Conservation (phyloP, 2,329 filamentous ascomycete genomes). For the Colletotrichum incanum region DNA sequence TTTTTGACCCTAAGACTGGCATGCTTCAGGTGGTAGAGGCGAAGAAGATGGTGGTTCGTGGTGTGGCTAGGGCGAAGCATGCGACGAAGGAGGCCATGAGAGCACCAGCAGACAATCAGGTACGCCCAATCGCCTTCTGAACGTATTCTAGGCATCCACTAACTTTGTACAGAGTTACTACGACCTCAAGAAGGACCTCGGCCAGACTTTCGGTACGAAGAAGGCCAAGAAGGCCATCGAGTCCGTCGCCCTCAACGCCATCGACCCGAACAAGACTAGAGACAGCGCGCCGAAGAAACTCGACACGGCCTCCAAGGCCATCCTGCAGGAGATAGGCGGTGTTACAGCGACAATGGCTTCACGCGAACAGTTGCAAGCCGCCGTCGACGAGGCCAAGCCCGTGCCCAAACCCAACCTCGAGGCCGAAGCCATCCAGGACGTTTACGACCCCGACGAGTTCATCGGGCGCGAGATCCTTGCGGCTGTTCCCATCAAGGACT, state of each 20-base stretch:
- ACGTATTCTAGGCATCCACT: neutral
- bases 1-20: constrained; percentile 74
- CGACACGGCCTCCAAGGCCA: constrained; percentile 69
- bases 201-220: constrained; percentile 86
- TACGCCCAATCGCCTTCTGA: neutral
- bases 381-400: constrained; percentile 78
- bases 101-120: constrained; percentile 43
- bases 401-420: constrained; percentile 79
- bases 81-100: constrained; percentile 64
- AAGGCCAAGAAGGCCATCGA: constrained; percentile 86
- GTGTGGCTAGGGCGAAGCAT: constrained; percentile 70
- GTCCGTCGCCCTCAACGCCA: constrained; percentile 80
- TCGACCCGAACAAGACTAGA: constrained; percentile 61
- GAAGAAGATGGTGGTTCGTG: constrained; percentile 75
- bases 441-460: constrained; percentile 78
- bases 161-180: constrained; percentile 64
- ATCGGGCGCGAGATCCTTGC: constrained; percentile 79
- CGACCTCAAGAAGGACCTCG: constrained; percentile 78
- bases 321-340: constrained; percentile 76
- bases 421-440: constrained; percentile 78
- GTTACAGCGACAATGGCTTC: constrained; percentile 78
- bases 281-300: constrained; percentile 62
- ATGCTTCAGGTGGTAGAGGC: constrained; percentile 74
- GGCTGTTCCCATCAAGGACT: constrained; percentile 79
- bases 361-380: constrained; percentile 75